A percentile compares a stretch with the other conserved stretches of the same genome.
Conservation (phyloP, 768 basidiomycete species). For the Leccinum broughii region DNA sequence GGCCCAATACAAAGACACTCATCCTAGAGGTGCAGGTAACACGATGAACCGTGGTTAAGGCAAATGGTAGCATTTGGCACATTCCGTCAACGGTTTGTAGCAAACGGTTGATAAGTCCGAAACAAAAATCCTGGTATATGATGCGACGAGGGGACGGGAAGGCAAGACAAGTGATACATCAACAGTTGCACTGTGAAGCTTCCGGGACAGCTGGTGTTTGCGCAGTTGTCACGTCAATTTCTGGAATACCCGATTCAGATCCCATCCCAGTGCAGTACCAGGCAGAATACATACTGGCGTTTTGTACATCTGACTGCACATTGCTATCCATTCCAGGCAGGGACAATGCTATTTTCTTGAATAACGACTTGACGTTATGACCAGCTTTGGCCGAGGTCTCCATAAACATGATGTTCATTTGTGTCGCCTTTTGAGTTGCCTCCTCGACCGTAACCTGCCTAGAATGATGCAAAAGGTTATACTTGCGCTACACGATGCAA, state of each 20-base stretch:
- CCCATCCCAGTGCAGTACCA: background rate
- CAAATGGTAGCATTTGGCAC: slow-evolving; percentile 10
- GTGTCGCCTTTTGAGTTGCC: slow-evolving; percentile 86
- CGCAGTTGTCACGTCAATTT: slow-evolving; percentile 89
- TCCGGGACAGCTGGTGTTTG: slow-evolving; percentile 72
- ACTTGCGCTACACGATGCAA: slow-evolving; percentile 1
- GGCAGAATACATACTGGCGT: slow-evolving; percentile 40
- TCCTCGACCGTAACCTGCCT: slow-evolving; percentile 99
- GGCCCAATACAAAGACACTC: slow-evolving; percentile 83
- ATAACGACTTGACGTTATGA: slow-evolving; percentile 97
- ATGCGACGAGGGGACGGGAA: slow-evolving; percentile 15
- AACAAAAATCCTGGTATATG: slow-evolving; percentile 31
- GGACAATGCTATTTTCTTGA: slow-evolving; percentile 99
- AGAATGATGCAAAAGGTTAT: slow-evolving; percentile 15
- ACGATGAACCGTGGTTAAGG: slow-evolving; percentile 84
- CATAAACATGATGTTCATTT: slow-evolving; percentile 97
- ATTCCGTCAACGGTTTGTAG: slow-evolving; percentile 12
- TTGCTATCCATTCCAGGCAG: slow-evolving; percentile 95
- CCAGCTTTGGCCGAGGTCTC: slow-evolving; percentile 99
- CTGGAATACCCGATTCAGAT: slow-evolving; percentile 40
- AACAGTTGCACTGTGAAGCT: slow-evolving; percentile 85
- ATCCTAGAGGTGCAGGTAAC: slow-evolving; percentile 93
- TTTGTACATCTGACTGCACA: slow-evolving; percentile 54
- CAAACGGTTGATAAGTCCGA: slow-evolving; percentile 24
- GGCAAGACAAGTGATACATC: slow-evolving; percentile 23